Conservation (phyloP, 1,284 basidiomycete species). For the Singerocomus inundabilis region DNA sequence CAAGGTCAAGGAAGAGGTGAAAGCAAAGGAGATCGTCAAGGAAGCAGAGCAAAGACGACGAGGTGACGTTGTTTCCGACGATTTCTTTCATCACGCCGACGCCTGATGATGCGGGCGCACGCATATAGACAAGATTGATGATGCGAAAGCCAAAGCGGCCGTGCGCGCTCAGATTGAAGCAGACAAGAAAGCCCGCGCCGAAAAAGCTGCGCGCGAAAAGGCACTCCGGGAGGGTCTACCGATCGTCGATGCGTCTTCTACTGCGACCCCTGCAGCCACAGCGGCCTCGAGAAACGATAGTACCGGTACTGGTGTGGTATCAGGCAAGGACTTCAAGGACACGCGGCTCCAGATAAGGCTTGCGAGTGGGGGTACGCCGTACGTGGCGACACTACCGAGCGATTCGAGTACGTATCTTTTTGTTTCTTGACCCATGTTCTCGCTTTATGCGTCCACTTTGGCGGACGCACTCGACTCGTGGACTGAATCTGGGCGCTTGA, state of each 20-base stretch:
- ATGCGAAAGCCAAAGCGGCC: constrained; percentile 78
- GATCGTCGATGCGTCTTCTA: constrained; percentile 35
- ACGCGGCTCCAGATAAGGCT: constrained; percentile 85
- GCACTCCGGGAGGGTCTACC: constrained; percentile 75
- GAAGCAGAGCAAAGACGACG: constrained; percentile 76
- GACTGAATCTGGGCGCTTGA: background rate
- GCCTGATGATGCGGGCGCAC: background rate
- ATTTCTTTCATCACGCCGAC: background rate
- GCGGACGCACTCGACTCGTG: background rate
- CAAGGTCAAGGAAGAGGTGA: constrained; percentile 73
- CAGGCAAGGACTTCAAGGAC: constrained; percentile 76
- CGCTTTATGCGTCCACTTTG: too few species aligned
- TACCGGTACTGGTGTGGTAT: constrained; percentile 36
- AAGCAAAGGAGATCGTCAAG: constrained; percentile 76
- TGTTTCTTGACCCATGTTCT: too few species aligned
- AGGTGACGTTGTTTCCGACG: constrained; percentile 49
- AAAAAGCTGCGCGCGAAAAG: constrained; percentile 85
- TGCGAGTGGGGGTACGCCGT: constrained; percentile 74
- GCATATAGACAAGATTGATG: constrained; percentile 72
- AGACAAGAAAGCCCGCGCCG: constrained; percentile 86
- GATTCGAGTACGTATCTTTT: constrained; percentile 75
- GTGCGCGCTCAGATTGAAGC: constrained; percentile 92
- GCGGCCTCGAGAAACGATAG: constrained; percentile 32
- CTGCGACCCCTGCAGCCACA: constrained; percentile 38
- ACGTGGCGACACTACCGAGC: constrained; percentile 77